Conservation (phyloP, 2,329 filamentous ascomycete genomes). For the Fusarium solani-melongenae region DNA sequence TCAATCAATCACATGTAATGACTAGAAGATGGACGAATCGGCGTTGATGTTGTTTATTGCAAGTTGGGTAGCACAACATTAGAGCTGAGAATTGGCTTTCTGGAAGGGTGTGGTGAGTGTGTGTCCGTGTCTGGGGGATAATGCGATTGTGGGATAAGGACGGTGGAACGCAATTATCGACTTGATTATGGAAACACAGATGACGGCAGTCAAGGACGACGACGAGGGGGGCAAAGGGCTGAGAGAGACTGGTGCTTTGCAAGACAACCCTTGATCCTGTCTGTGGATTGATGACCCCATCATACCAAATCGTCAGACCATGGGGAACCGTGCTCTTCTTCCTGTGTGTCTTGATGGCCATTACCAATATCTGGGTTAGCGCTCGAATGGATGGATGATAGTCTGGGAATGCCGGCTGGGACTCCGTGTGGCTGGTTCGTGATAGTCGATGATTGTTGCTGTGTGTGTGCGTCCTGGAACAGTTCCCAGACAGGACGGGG, state of each 20-base stretch:
- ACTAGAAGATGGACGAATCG: neutral
- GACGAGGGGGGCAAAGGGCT: neutral
- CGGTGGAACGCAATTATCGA: neutral
- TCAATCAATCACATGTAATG: neutral
- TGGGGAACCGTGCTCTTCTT: neutral
- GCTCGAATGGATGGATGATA: neutral
- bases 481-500: neutral
- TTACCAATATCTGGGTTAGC: neutral
- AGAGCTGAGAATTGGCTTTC: neutral
- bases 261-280: neutral
- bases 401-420: neutral
- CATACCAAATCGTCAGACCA: conserved; percentile 2
- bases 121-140: neutral
- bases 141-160: neutral
- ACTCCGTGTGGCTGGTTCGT: neutral
- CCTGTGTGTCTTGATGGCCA: neutral
- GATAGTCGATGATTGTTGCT: neutral
- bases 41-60: neutral
- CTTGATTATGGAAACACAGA: neutral
- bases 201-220: neutral
- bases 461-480: neutral
- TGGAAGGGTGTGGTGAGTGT: neutral
- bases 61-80: neutral
- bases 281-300: neutral
- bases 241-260: neutral